Conservation (phyloP, 78 protist genomes). For the Speleostelium caveatum region DNA sequence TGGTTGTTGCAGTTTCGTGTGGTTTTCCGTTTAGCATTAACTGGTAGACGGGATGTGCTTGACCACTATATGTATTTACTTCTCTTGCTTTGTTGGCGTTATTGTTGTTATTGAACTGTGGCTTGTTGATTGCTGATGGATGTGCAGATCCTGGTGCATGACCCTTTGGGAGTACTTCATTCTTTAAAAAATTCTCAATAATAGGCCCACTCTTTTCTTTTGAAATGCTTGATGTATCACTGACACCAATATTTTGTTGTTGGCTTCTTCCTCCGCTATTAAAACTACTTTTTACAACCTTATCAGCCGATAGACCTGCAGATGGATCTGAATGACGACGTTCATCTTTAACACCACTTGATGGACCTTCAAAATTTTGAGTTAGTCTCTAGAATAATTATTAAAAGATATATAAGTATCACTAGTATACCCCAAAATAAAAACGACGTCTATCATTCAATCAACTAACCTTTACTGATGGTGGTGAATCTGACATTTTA, state of each 20-base stretch:
- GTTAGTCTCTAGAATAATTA: conserved; percentile 5
- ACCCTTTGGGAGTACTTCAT: conserved; percentile 56
- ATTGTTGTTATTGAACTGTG: conserved; percentile 36
- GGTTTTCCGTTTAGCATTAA: conserved; percentile 52
- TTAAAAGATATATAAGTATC: background rate
- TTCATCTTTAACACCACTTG: too few relatives aligned
- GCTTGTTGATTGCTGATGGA: conserved; percentile 34
- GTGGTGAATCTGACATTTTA: conserved; percentile 42
- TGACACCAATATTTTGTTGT: background rate
- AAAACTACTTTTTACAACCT: background rate
- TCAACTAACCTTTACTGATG: conserved; percentile 22
- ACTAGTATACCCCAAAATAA: background rate
- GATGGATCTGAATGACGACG: background rate
- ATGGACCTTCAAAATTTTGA: conserved; percentile 29
- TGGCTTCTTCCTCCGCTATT: background rate
- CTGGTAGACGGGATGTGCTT: conserved; percentile 58
- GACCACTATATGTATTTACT: conserved; percentile 28
- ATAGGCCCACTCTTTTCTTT: conserved; percentile 12
- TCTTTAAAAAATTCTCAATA: conserved; percentile 47
- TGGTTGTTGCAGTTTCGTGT: conserved; percentile 39
- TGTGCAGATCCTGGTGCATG: conserved; percentile 43
- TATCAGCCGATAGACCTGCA: too few relatives aligned
- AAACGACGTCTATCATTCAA: background rate
- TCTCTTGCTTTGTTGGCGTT: conserved; percentile 30
- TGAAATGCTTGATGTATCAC: background rate